Evolutionary conservation across 176 grass and related monocot species (phyloP).

Genomic region (Tillandsia fasciculata): DNA sequence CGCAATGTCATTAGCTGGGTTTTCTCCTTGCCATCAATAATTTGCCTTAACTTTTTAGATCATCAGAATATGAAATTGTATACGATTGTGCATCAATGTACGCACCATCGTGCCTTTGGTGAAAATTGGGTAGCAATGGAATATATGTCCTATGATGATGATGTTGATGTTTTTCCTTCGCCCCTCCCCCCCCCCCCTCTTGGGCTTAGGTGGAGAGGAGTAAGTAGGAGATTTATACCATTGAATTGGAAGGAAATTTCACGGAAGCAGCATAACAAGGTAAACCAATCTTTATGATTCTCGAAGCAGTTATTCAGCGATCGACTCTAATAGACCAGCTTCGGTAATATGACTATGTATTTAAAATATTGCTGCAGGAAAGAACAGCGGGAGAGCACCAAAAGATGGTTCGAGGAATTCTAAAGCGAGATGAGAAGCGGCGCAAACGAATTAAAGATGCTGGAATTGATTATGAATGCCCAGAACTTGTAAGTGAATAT

Average conservation of each 20-base stretch:
- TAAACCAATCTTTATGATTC: slow-evolving; percentile 18
- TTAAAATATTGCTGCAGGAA: slow-evolving; percentile 38
- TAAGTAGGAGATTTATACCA: slow-evolving; percentile 33
- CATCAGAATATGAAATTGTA: background rate
- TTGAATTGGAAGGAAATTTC: slow-evolving; percentile 52
- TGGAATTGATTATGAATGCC: slow-evolving; percentile 76
- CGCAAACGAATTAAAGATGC: slow-evolving; percentile 70
- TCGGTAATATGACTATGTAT: too few relatives aligned
- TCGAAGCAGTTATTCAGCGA: background rate
- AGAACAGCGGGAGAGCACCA: slow-evolving; percentile 57
- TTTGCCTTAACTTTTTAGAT: background rate
- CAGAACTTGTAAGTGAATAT: slow-evolving; percentile 60
- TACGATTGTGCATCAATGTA: background rate
- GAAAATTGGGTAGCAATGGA: background rate
- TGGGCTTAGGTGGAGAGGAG: slow-evolving; percentile 60
- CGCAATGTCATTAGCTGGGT: too few relatives aligned
- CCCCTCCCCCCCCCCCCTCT: slow-evolving; percentile 3
- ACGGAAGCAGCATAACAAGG: slow-evolving; percentile 55
- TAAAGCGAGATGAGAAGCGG: slow-evolving; percentile 64
- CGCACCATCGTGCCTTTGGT: background rate
- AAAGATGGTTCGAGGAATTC: slow-evolving; percentile 54
- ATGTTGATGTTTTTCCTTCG: background rate
- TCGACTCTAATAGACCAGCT: background rate
- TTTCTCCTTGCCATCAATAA: too few relatives aligned
- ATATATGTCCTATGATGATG: background rate